These are phyloP conservation scores for Hamamelis virginiana DNA, from an alignment of 164 flowering plant species.

Conservation along the genomic window DNA sequence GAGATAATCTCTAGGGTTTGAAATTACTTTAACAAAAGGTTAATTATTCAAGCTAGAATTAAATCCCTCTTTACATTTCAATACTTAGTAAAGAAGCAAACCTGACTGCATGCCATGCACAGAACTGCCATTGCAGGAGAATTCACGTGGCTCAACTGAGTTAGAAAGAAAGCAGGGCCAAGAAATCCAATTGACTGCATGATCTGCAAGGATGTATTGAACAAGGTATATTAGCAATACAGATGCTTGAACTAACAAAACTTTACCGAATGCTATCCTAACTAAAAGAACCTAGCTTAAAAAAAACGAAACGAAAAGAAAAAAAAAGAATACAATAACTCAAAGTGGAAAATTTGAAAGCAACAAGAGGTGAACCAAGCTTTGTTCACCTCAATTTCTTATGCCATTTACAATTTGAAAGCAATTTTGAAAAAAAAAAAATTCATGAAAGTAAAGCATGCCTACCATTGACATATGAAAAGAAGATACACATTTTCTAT, in stretches of 20 bases:
- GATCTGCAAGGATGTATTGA: conserved; percentile 46
- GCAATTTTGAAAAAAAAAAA: not conserved
- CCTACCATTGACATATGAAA: not conserved
- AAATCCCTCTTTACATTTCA: not conserved
- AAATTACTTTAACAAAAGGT: not conserved
- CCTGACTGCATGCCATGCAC: conserved; percentile 99
- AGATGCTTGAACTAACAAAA: not conserved
- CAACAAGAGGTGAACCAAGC: not conserved
- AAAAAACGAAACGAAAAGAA: no score
- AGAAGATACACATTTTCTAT: no score
- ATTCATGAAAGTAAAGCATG: not conserved
- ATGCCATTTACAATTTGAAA: not conserved
- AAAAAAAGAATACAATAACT: not conserved
- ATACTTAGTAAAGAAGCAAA: conserved; percentile 20
- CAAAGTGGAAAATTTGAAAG: not conserved
- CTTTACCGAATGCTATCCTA: not conserved
- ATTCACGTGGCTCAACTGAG: conserved; percentile 89
- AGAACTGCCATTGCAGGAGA: conserved; percentile 95
- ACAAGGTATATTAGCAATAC: not conserved
- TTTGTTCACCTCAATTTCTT: not conserved
- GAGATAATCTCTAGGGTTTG: no score
- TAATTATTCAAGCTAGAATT: not conserved
- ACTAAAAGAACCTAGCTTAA: not conserved
- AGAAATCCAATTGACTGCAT: conserved; percentile 97
- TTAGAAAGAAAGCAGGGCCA: conserved; percentile 95